Base-by-base conservation (phyloP, 2,329 filamentous ascomycete species). In the Sarocladiaceae sp. region DNA sequence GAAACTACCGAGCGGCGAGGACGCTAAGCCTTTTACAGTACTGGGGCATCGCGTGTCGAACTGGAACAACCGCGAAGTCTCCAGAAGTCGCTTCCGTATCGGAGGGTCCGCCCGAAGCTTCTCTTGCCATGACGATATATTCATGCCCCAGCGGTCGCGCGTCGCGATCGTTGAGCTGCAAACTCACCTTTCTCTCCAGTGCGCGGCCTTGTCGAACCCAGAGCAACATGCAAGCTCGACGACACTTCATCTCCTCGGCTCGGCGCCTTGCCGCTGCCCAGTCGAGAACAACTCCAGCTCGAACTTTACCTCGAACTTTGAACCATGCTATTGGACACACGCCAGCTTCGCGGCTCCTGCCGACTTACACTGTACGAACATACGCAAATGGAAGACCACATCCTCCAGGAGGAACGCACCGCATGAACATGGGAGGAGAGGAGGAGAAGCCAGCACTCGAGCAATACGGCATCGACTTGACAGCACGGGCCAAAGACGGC, bases 391-490 rank as follows among this genome's bases (percentile, higher is more conserved):
- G 85, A 56, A 73, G 84, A 48, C 87, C 89, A 50, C 88, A 93
- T 52, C 90, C 89, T 1, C 89, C 91, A 0, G 91, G 91, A 42
- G 90, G 90, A 45, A 96, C 89, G 1, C 88, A 96, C 66, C 85
- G 85, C 51, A 97, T 97, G 90, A 82, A 97, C 60, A 67, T 97
- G 60, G 79, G 88, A 45, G 85, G 72, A 21, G 78, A 77, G 54
- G 74, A 77, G 34, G 73, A 96, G 64, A 95, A 96, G 65, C 73
- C 90, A 2, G 90, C 93, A 1, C 68, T 97, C 43, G 91, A 97
- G 63, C 80, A 95, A 62, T 98, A 83, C 58, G 93, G 93, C 47
- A 74, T 96, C 48, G 91, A 98, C 60, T 72, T 98, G 44, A 97
- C 93, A 2, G 85, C 80, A 11, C 80, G 79, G 55, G 93, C 93